phyloP scores from a whole-genome alignment of 495 filamentous ascomycete species.

The Podospora didyma region DNA sequence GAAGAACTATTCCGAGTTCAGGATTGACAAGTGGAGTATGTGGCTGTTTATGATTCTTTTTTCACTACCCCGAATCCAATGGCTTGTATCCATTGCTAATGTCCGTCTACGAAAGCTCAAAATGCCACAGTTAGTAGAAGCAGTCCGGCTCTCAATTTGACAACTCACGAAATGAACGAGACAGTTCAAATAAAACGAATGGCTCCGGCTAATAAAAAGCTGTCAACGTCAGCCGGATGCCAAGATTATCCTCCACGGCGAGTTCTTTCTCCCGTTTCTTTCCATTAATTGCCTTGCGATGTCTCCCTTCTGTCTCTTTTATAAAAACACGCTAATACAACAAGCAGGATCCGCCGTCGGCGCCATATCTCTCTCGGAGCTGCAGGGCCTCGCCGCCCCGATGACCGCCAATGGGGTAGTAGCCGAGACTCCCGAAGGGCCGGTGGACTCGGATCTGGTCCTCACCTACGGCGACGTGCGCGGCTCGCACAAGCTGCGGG shows the following conservation, averaged over 20 bases:
- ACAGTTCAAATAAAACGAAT: too few species aligned
- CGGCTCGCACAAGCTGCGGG: constrained; percentile 12
- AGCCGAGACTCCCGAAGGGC: background rate
- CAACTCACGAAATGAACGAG: too few species aligned
- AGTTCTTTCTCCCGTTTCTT: background rate
- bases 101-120: too few species aligned
- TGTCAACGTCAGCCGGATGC: background rate
- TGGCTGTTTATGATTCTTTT: background rate
- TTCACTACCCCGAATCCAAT: too few species aligned
- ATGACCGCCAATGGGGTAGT: background rate
- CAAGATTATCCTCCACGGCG: background rate
- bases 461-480: constrained; percentile 13
- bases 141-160: too few species aligned
- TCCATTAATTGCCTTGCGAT: background rate
- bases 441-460: constrained; percentile 1
- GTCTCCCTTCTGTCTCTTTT: background rate
- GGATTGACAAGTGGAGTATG: constrained; percentile 17
- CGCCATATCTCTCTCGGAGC: constrained; percentile 7
- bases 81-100: too few species aligned
- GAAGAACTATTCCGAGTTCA: constrained; percentile 13
- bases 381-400: constrained; percentile 5
- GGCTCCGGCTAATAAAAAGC: too few species aligned
- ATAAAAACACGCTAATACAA: background rate
- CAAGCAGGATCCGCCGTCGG: constrained; percentile 7
- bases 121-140: too few species aligned